Evolutionary conservation across 2,329 filamentous ascomycete species (phyloP).

Genomic region (Colletotrichum theobromicola): DNA sequence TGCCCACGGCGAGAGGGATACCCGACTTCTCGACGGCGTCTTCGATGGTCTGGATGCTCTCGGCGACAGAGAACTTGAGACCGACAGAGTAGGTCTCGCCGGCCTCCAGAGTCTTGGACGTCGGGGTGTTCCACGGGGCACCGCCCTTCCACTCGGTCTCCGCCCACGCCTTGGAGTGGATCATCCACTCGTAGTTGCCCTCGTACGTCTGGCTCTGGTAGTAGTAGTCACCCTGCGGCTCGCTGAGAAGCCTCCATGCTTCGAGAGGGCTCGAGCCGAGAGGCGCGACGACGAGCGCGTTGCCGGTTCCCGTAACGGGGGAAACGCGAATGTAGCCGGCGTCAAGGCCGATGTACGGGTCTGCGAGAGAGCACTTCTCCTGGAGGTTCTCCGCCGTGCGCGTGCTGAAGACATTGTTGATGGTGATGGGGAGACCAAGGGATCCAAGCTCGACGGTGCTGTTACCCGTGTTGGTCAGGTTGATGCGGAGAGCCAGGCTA

Average conservation of each 20-base stretch:
- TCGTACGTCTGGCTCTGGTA: conserved; percentile 64
- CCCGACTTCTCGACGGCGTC: conserved; percentile 46
- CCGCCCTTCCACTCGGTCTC: conserved; percentile 57
- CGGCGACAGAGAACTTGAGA: conserved; percentile 54
- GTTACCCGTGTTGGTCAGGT: conserved; percentile 48
- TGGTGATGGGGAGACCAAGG: conserved; percentile 63
- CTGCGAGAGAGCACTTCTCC: conserved; percentile 57
- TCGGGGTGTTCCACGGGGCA: conserved; percentile 60
- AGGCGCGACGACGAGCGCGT: conserved; percentile 60
- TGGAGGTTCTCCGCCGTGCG: conserved; percentile 53
- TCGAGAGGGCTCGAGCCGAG: conserved; percentile 52
- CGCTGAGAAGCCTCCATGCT: conserved; percentile 58
- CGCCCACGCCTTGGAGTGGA: conserved; percentile 57
- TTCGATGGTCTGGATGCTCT: conserved; percentile 48
- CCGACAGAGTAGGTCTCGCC: conserved; percentile 53
- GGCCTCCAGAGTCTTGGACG: conserved; percentile 47
- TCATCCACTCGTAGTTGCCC: conserved; percentile 66
- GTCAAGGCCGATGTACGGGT: conserved; percentile 65
- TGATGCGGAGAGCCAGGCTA: conserved; percentile 58
- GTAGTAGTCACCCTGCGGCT: conserved; percentile 41
- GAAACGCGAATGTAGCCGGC: conserved; percentile 62
- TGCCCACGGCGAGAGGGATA: conserved; percentile 54
- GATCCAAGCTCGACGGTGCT: conserved; percentile 56
- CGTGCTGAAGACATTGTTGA: conserved; percentile 66
- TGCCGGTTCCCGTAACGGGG: conserved; percentile 54